phyloP scores from a whole-genome alignment of 176 grass and related monocot genomes.

The Zizania latifolia region DNA sequence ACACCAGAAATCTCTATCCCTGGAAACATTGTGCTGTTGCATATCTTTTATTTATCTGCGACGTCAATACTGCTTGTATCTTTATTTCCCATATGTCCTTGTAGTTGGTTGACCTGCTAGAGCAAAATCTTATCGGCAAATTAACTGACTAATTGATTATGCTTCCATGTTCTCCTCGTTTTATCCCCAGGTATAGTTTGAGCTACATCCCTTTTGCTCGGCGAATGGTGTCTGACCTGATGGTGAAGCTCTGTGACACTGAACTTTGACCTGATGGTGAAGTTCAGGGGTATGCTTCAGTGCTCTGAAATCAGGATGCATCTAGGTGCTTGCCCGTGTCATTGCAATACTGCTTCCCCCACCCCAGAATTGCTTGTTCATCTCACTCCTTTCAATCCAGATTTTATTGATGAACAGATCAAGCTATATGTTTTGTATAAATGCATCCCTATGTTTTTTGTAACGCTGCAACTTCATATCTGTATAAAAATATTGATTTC shows the following conservation, averaged over 20 bases:
- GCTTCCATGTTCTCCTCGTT: background rate
- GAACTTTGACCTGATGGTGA: constrained; percentile 35
- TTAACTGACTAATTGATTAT: constrained; percentile 8
- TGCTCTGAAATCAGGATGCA: background rate
- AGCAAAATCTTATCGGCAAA: background rate
- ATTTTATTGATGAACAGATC: background rate
- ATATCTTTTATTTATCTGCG: background rate
- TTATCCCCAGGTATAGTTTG: constrained; percentile 81
- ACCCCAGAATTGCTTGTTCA: background rate
- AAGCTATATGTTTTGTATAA: background rate
- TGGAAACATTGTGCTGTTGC: background rate
- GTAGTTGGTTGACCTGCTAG: background rate
- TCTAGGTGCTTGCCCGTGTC: background rate
- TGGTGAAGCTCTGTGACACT: constrained; percentile 77
- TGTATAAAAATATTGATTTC: background rate
- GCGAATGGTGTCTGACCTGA: constrained; percentile 62
- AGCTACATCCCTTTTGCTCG: constrained; percentile 87
- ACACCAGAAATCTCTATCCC: background rate
- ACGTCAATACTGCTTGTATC: background rate
- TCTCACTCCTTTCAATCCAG: background rate
- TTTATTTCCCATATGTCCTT: background rate
- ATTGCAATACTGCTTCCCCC: background rate
- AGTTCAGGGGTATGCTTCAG: background rate
- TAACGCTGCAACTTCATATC: background rate
- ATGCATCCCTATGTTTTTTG: constrained; percentile 26